Percentiles rank a stretch among this genome's conserved stretches.
These are phyloP conservation scores for Boletus smithii DNA, from an alignment of 1,284 basidiomycete genomes.

Conservation along the genomic window DNA sequence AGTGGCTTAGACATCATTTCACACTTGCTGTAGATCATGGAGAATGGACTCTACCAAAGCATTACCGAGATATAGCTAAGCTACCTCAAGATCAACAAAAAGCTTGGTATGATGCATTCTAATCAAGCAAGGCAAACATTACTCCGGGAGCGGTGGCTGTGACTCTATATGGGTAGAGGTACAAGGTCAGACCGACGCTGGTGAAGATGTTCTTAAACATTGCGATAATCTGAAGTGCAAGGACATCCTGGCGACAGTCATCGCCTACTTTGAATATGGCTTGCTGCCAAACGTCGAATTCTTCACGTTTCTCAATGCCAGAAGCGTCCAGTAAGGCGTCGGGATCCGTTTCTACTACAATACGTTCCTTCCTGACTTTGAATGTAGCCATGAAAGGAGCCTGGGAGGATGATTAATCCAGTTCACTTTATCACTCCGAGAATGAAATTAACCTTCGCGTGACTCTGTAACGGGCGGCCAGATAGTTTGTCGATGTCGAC, in stretches of 20 bases:
- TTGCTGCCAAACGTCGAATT: conserved; percentile 94
- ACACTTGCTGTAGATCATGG: too few species aligned
- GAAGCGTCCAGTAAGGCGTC: conserved; percentile 65
- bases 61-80: too few species aligned
- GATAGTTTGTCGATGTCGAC: conserved; percentile 97
- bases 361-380: conserved; percentile 86
- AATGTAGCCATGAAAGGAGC: conserved; percentile 99
- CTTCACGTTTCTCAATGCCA: conserved; percentile 54
- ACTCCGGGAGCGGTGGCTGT: conserved; percentile 96
- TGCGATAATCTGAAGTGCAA: conserved; percentile 95
- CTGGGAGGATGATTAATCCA: conserved; percentile 39
- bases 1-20: too few species aligned
- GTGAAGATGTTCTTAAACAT: conserved; percentile 99
- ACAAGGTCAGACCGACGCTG: conserved; percentile 83
- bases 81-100: too few species aligned
- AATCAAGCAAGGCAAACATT: conserved; percentile 33
- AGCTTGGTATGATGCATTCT: too few species aligned
- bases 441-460: conserved; percentile 76
- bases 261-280: conserved; percentile 99
- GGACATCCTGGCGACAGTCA: conserved; percentile 96
- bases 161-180: conserved; percentile 95
- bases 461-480: conserved; percentile 92
- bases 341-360: conserved; percentile 59
- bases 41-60: too few species aligned
- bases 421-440: neutral